Conservation (phyloP, 768 basidiomycete species). For the Russula abietina region DNA sequence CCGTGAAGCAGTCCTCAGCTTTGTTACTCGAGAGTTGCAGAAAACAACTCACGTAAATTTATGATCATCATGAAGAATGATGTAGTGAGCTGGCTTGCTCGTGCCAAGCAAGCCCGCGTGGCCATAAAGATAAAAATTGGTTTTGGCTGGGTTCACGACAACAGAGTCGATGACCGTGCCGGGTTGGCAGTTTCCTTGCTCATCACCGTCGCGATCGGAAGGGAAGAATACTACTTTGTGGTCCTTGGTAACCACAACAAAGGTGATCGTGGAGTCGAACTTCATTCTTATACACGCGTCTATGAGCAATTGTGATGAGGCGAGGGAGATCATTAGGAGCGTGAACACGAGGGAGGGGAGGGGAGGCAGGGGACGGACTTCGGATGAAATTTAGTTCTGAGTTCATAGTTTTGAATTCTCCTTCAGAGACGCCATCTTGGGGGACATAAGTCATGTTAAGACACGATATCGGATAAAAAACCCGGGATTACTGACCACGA, state of each 20-base stretch:
- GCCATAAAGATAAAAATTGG: constrained; percentile 72
- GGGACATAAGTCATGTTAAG: not conserved
- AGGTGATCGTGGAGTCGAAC: constrained; percentile 60
- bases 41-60: constrained; percentile 45
- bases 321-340: not conserved
- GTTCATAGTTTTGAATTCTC: constrained; percentile 43
- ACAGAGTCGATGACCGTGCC: constrained; percentile 71
- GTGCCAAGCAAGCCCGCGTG: constrained; percentile 51
- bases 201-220: not conserved
- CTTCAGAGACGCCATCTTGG: constrained; percentile 49
- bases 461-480: not conserved
- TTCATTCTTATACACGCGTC: constrained; percentile 54
- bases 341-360: not conserved
- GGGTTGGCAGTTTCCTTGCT: constrained; percentile 67
- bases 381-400: constrained; percentile 49
- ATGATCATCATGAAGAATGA: constrained; percentile 47
- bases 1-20: not conserved
- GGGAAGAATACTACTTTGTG: constrained; percentile 64
- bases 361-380: constrained; percentile 34
- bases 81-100: constrained; percentile 59
- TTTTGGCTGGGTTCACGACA: constrained; percentile 61
- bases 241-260: constrained; percentile 74
- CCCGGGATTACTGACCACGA: constrained; percentile 43
- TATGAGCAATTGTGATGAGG: constrained; percentile 28
- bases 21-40: not conserved